A percentile compares a stretch with the other conserved stretches of the same genome.
phyloP scores from a whole-genome alignment of 2,329 filamentous ascomycete species.

The Neopestalotiopsis sp. region DNA sequence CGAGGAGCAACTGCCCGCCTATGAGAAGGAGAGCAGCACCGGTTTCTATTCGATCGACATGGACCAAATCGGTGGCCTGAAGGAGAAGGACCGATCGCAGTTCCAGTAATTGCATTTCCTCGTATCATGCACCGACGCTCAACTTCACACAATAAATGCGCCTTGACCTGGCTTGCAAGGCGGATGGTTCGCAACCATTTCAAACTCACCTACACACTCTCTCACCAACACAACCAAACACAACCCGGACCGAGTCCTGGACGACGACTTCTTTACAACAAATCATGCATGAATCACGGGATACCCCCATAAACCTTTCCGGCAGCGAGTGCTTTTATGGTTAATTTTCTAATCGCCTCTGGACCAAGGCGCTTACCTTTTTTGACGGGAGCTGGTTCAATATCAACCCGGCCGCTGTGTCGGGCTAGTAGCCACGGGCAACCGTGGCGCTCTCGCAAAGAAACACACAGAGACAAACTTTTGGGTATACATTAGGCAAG shows the following conservation, averaged over 20 bases:
- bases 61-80: slow-evolving; percentile 90
- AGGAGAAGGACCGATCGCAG: slow-evolving; percentile 74
- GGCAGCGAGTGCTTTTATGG: slow-evolving; percentile 20
- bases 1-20: slow-evolving; percentile 82
- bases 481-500: slow-evolving; percentile 24
- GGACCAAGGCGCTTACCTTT: slow-evolving; percentile 24
- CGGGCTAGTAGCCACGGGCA: slow-evolving; percentile 2
- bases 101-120: slow-evolving; percentile 18
- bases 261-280: slow-evolving; percentile 19
- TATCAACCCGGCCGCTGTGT: neutral
- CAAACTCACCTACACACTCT: neutral
- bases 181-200: neutral
- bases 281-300: slow-evolving; percentile 25
- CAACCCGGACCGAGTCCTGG: slow-evolving; percentile 17
- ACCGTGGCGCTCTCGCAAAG: slow-evolving; percentile 20
- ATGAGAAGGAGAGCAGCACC: slow-evolving; percentile 79
- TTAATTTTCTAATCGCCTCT: slow-evolving; percentile 26
- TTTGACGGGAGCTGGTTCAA: slow-evolving; percentile 24
- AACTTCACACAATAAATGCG: neutral
- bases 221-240: neutral
- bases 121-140: neutral
- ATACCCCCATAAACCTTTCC: slow-evolving; percentile 16
- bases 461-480: slow-evolving; percentile 10
- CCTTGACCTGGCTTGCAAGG: too few relatives aligned
- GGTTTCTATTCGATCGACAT: slow-evolving; percentile 95